These are phyloP conservation scores for Fusarium pseudocircinatum DNA, from an alignment of 2,329 filamentous ascomycete genomes.

Conservation along the genomic window DNA sequence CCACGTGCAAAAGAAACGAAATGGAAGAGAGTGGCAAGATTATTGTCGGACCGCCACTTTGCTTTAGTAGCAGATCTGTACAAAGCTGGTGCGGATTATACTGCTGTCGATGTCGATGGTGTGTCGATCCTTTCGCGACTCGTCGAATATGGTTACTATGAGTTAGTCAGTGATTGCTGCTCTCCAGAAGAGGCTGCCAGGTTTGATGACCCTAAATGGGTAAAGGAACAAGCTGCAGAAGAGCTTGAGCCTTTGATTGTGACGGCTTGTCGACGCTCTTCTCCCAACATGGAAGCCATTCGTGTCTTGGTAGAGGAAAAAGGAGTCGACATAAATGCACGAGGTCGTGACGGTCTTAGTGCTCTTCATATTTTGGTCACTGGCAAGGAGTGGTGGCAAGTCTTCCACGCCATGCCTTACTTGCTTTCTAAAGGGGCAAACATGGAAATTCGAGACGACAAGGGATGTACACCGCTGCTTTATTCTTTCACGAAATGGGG, in stretches of 20 bases:
- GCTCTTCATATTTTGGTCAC: slow-evolving; percentile 19
- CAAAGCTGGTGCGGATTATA: slow-evolving; percentile 21
- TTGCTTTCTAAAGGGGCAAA: slow-evolving; percentile 30
- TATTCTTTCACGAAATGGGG: not conserved
- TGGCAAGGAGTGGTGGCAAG: slow-evolving; percentile 26
- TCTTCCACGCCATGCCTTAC: slow-evolving; percentile 27
- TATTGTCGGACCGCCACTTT: slow-evolving; percentile 13
- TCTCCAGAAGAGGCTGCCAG: slow-evolving; percentile 2
- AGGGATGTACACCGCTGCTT: slow-evolving; percentile 18
- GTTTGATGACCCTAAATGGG: slow-evolving; percentile 1
- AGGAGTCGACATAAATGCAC: not conserved
- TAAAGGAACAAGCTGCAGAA: not conserved
- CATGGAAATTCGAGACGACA: slow-evolving; percentile 3
- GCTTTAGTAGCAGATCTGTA: slow-evolving; percentile 10
- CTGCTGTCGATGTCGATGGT: not conserved
- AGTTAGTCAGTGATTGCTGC: slow-evolving; percentile 24
- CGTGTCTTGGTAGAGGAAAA: slow-evolving; percentile 31
- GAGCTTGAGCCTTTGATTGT: not conserved
- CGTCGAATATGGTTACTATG: slow-evolving; percentile 8
- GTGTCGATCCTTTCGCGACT: slow-evolving; percentile 8
- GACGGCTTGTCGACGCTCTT: slow-evolving; percentile 6
- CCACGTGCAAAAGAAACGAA: not conserved
- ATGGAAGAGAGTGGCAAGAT: slow-evolving; percentile 4
- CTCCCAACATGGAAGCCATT: slow-evolving; percentile 32
- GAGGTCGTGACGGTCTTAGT: not conserved